Evolutionary conservation across 495 filamentous ascomycete genomes (phyloP).

Genomic region (Copromyces sp.): DNA sequence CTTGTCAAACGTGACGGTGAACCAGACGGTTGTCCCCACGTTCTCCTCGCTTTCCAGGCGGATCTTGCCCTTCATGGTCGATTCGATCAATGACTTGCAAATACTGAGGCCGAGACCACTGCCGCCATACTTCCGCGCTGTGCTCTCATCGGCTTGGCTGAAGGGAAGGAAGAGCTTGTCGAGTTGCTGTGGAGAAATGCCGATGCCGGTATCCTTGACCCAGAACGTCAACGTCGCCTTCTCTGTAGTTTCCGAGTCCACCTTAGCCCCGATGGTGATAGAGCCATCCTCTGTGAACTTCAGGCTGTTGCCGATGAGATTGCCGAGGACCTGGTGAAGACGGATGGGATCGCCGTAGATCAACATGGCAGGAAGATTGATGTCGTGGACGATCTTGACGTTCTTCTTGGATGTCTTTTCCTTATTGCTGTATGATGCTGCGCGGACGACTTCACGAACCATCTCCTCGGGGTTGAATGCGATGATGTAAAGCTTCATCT

Average conservation of each 20-base stretch:
- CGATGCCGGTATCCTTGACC: conserved; percentile 85
- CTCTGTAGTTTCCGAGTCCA: conserved; percentile 59
- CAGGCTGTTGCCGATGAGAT: conserved; percentile 84
- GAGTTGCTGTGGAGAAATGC: conserved; percentile 71
- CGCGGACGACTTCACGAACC: conserved; percentile 77
- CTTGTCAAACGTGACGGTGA: conserved; percentile 74
- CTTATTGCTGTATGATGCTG: conserved; percentile 71
- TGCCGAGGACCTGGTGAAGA: conserved; percentile 87
- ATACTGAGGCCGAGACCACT: conserved; percentile 86
- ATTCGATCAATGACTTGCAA: conserved; percentile 90
- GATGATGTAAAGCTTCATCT: conserved; percentile 86
- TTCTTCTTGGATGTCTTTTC: conserved; percentile 56
- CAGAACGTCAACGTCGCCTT: conserved; percentile 68
- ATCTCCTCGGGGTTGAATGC: conserved; percentile 79
- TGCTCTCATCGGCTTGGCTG: conserved; percentile 80
- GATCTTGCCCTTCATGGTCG: conserved; percentile 77
- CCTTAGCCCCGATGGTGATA: conserved; percentile 65
- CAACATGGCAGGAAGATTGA: conserved; percentile 65
- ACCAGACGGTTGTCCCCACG: conserved; percentile 75
- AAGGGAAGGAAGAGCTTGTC: conserved; percentile 83
- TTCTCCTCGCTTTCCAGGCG: conserved; percentile 67
- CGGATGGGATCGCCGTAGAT: conserved; percentile 86
- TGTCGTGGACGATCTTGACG: conserved; percentile 56
- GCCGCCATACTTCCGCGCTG: conserved; percentile 78
- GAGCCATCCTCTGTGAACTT: conserved; percentile 86